Evolutionary conservation across 306 rosid genomes (phyloP).

Genomic region (Quercus mongolica): DNA sequence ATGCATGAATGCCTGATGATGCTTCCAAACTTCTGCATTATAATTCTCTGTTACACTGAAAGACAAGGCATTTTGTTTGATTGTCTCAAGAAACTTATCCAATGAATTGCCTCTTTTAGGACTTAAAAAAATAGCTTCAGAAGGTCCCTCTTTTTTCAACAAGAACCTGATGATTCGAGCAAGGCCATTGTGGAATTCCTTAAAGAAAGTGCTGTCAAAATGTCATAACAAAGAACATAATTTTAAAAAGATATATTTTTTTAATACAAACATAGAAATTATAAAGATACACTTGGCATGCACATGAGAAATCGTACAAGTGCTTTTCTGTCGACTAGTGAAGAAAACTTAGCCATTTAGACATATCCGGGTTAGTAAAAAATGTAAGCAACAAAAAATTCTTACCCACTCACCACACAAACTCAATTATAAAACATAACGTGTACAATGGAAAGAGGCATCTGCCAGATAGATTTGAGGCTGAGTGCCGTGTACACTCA

Average conservation of each 20-base stretch:
- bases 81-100: slow-evolving; percentile 57
- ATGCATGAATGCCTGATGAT: slow-evolving; percentile 50
- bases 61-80: slow-evolving; percentile 51
- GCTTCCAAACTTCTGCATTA: slow-evolving; percentile 63
- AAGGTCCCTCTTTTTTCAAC: slow-evolving; percentile 44
- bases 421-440: background rate
- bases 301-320: slow-evolving; percentile 19
- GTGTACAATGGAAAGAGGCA: slow-evolving; percentile 8
- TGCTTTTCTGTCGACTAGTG: slow-evolving; percentile 17
- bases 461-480: slow-evolving; percentile 21
- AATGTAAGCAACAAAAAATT: slow-evolving; percentile 17
- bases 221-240: no score
- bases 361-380: slow-evolving; percentile 25
- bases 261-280: slow-evolving; percentile 1
- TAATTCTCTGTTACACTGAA: slow-evolving; percentile 61
- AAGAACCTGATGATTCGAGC: slow-evolving; percentile 51
- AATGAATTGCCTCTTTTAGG: slow-evolving; percentile 81
- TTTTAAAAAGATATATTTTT: no score
- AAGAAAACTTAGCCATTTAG: slow-evolving; percentile 24
- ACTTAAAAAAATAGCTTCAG: slow-evolving; percentile 67
- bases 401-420: slow-evolving; percentile 27
- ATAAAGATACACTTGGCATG: slow-evolving; percentile 30
- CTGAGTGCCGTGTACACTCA: background rate
- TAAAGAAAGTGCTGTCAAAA: slow-evolving; percentile 70
- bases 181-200: slow-evolving; percentile 73